These are phyloP conservation scores for Rhododendron vialii DNA, from an alignment of 148 eudicot genomes.

Conservation along the genomic window DNA sequence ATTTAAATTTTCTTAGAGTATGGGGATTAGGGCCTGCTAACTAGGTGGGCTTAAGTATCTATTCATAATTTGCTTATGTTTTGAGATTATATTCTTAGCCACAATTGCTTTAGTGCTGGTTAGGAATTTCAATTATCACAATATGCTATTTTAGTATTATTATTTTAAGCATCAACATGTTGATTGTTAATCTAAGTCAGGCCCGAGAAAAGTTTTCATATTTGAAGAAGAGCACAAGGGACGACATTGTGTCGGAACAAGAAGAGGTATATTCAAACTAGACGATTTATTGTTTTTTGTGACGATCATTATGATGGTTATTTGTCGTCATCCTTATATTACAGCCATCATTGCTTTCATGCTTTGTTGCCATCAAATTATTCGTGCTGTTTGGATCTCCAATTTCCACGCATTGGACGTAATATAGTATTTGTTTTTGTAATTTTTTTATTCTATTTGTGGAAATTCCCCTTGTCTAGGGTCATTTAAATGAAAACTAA, in stretches of 20 bases:
- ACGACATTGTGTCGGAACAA: slow-evolving; percentile 77
- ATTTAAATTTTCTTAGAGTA: neutral
- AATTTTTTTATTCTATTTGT: neutral
- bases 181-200: slow-evolving; percentile 35
- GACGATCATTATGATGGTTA: neutral
- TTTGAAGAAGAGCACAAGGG: slow-evolving; percentile 78
- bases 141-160: slow-evolving; percentile 6
- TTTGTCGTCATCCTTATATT: neutral
- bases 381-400: slow-evolving; percentile 4
- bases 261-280: slow-evolving; percentile 62
- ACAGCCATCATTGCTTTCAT: neutral
- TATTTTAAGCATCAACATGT: slow-evolving; percentile 13
- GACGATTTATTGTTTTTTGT: neutral
- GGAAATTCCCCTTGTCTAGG: neutral
- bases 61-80: neutral
- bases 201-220: slow-evolving; percentile 86
- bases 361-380: neutral
- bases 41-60: neutral
- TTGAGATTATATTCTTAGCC: neutral
- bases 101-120: neutral
- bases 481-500: neutral
- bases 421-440: neutral
- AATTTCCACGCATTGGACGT: neutral
- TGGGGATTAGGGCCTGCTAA: neutral
- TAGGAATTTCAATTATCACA: neutral